phyloP scores from a whole-genome alignment of 805 yeast species.

The Metschnikowia cubensis region DNA sequence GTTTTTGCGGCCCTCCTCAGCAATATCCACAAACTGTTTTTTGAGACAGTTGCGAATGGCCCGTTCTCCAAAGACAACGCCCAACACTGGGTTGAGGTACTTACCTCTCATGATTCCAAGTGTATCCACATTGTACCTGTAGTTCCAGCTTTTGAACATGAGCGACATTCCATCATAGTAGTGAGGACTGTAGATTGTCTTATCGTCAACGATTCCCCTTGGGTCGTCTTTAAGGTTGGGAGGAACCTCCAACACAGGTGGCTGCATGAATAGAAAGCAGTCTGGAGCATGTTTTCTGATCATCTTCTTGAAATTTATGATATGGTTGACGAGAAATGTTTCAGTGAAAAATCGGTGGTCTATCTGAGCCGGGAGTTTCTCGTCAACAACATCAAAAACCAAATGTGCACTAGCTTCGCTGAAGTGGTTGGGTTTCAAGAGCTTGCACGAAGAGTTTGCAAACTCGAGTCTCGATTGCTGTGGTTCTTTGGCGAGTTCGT shows the following conservation, averaged over 20 bases:
- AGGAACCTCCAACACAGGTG: slow-evolving; percentile 77
- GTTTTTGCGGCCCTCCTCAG: slow-evolving; percentile 54
- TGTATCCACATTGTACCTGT: slow-evolving; percentile 79
- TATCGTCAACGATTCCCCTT: slow-evolving; percentile 50
- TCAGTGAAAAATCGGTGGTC: slow-evolving; percentile 59
- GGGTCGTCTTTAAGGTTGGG: slow-evolving; percentile 55
- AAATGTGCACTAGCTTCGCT: slow-evolving; percentile 20
- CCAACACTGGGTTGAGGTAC: slow-evolving; percentile 67
- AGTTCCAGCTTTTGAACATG: slow-evolving; percentile 88
- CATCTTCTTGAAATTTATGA: slow-evolving; percentile 44
- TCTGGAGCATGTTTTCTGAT: slow-evolving; percentile 45
- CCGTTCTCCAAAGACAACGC: slow-evolving; percentile 77
- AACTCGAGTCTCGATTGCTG: slow-evolving; percentile 28
- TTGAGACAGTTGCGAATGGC: slow-evolving; percentile 70
- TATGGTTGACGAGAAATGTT: slow-evolving; percentile 60
- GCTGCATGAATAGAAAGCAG: slow-evolving; percentile 63
- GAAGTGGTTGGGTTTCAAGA: slow-evolving; percentile 31
- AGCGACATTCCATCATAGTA: slow-evolving; percentile 93
- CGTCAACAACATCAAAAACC: slow-evolving; percentile 14
- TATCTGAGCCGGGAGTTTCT: slow-evolving; percentile 35
- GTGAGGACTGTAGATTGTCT: slow-evolving; percentile 79
- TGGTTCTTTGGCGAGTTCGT: slow-evolving; percentile 17
- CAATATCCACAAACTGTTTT: slow-evolving; percentile 64
- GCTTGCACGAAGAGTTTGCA: slow-evolving; percentile 20
- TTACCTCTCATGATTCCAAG: slow-evolving; percentile 78